Conservation (phyloP, 768 basidiomycete species). For the Exidia glandulosa region DNA sequence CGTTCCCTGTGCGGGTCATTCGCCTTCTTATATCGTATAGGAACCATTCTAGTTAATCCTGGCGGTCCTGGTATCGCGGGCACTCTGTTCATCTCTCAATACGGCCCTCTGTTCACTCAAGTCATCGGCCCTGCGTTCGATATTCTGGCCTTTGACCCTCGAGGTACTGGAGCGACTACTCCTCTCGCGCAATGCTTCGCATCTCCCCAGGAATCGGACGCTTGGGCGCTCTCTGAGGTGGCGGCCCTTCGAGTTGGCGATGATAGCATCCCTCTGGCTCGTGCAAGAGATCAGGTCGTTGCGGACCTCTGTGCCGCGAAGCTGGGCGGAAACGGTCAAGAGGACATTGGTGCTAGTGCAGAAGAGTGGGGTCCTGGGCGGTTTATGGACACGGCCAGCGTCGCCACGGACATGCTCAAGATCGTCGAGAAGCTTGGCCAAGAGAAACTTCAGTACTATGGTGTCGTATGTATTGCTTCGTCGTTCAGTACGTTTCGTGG, state of each 20-base stretch:
- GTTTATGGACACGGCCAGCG: neutral
- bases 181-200: neutral
- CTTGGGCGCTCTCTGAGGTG: neutral
- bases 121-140: neutral
- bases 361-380: neutral
- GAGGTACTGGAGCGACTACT: neutral
- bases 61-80: neutral
- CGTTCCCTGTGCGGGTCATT: neutral
- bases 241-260: neutral
- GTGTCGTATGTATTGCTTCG: neutral
- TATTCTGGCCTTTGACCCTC: neutral
- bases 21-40: neutral
- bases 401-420: neutral
- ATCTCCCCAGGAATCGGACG: neutral
- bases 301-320: neutral
- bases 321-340: neutral
- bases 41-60: neutral
- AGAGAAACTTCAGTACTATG: constrained; percentile 12
- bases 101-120: neutral
- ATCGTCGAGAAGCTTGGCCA: constrained; percentile 1
- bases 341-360: neutral
- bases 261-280: neutral
- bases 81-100: neutral
- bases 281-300: neutral
- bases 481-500: neutral